Percentiles rank a stretch among this genome's conserved stretches.
These are phyloP conservation scores for Mycena chlorophos DNA, from an alignment of 768 basidiomycete genomes.

Conservation along the genomic window DNA sequence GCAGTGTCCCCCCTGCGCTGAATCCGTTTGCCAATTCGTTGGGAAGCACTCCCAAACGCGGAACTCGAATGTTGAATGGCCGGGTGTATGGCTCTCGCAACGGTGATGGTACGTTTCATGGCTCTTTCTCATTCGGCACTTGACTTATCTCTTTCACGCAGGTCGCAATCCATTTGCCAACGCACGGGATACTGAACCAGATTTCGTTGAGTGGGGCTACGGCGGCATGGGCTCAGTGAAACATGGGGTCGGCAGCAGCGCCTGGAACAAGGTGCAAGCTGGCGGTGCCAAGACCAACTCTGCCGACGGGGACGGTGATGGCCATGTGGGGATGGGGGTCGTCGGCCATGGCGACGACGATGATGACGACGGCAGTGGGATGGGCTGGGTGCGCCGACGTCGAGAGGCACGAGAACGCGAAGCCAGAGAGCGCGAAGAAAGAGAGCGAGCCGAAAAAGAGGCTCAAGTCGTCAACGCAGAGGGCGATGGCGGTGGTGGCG, in stretches of 20 bases:
- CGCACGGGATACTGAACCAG: conserved; percentile 67
- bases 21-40: conserved; percentile 17
- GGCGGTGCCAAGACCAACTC: conserved; percentile 22
- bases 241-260: conserved; percentile 35
- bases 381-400: conserved; percentile 76
- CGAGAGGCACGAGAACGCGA: conserved; percentile 59
- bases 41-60: conserved; percentile 32
- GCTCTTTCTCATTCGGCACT: not conserved
- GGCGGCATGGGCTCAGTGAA: conserved; percentile 76
- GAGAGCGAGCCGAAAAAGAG: conserved; percentile 45
- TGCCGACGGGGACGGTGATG: conserved; percentile 22
- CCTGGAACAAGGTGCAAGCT: conserved; percentile 35
- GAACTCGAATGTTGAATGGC: conserved; percentile 79
- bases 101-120: conserved; percentile 24
- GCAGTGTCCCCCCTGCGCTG: conserved; percentile 3
- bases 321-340: conserved; percentile 28
- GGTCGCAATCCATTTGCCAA: conserved; percentile 60
- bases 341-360: conserved; percentile 40
- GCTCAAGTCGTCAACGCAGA: conserved; percentile 34
- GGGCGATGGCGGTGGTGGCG: conserved; percentile 15
- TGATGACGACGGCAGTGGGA: conserved; percentile 84
- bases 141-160: not conserved
- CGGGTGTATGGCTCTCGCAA: conserved; percentile 68
- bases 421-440: too few relatives aligned
- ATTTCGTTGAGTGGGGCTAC: conserved; percentile 92